Base-by-base conservation (phyloP, 73 alveolate genomes). In the Symbiodinium natans region DNA sequence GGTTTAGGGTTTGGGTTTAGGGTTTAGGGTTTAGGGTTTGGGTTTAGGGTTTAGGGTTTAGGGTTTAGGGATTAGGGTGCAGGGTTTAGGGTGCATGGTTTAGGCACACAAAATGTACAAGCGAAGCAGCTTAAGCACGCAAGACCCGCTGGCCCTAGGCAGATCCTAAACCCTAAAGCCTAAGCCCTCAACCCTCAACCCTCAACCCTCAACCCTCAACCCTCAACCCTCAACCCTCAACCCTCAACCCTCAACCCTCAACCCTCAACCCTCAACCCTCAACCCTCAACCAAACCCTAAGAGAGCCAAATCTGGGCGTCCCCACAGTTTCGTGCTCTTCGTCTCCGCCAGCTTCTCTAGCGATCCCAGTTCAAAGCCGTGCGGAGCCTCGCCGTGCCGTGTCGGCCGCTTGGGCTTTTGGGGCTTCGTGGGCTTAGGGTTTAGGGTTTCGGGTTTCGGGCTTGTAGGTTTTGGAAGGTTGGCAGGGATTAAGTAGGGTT, bases 271-370 rank as follows among this genome's bases (percentile, higher is more conserved):
- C 77, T 13, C 23, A 59, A 13, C 77, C 31, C 77, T 1, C 8
- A 27, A 5, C 38, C n/a, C 77, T 5, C 31, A 59, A 59, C 77
- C 25, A 75, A 75, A 75, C 86, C 86, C 86, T 38, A 31, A 7
- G 3, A 75, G 2, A 3, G 25, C 92, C 31, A 8, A 17, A 52
- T 80, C 59, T 15, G 63, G 38, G 3, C 33, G 56, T 39, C 92
- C 43, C 13, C 52, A 34, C 92, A 75, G 33, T 92, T 92, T 92
- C 43, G 98, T 92, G 8, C 92, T 75, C 83, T 92, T 92, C 6
- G 98, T 92, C 43, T 92, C 92, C n/a, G 98, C 98, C 98, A 92
- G 46, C 98, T 92, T 92, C 43, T 92, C 98, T 48, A 92, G 36
- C 3, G 98, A 75, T 8, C 83, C 82, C 63, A 92, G 82, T 83